A percentile compares a stretch with the other conserved stretches of the same genome.
Evolutionary conservation across 116 monocot genomes (phyloP).

Genomic region (Trichopus zeylanicus): DNA sequence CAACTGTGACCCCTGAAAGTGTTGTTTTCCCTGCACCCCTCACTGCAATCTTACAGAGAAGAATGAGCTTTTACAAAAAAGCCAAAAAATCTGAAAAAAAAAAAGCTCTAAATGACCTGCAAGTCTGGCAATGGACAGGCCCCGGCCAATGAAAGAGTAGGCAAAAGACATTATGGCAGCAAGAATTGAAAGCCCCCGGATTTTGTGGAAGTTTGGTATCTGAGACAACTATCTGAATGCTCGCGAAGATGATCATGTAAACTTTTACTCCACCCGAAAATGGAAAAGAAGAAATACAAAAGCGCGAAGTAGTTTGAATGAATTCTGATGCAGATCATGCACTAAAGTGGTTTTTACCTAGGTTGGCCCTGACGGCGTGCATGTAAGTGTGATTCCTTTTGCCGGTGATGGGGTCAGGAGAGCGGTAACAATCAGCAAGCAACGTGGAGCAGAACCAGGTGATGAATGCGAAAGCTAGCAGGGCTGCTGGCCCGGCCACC

Average conservation of each 20-base stretch:
- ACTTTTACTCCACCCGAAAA: conserved; percentile 16
- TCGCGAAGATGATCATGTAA: conserved; percentile 46
- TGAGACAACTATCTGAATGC: conserved; percentile 48
- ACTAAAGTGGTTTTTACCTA: background rate
- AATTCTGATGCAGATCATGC: background rate
- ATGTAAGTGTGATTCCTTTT: conserved; percentile 6
- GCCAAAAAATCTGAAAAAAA: background rate
- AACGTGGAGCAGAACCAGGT: conserved; percentile 43
- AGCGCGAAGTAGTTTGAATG: background rate
- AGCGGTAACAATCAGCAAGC: conserved; percentile 52
- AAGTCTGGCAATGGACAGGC: conserved; percentile 52
- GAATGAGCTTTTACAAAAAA: too few relatives aligned
- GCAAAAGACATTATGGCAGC: conserved; percentile 57
- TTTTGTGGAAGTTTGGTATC: conserved; percentile 60
- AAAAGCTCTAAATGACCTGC: conserved; percentile 19
- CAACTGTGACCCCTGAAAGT: conserved; percentile 6
- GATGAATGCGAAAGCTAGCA: conserved; percentile 37
- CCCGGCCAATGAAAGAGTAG: conserved; percentile 59
- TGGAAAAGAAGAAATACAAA: background rate
- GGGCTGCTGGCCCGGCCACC: conserved; percentile 32
- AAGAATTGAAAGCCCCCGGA: conserved; percentile 64
- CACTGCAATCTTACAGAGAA: background rate
- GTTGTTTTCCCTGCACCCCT: background rate
- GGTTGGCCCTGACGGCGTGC: conserved; percentile 3
- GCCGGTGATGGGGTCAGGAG: conserved; percentile 8